Evolutionary conservation across 495 filamentous ascomycete species (phyloP), one percentile per base, ranked within the genome.

Genomic region (Chaetomium cochliodes): DNA sequence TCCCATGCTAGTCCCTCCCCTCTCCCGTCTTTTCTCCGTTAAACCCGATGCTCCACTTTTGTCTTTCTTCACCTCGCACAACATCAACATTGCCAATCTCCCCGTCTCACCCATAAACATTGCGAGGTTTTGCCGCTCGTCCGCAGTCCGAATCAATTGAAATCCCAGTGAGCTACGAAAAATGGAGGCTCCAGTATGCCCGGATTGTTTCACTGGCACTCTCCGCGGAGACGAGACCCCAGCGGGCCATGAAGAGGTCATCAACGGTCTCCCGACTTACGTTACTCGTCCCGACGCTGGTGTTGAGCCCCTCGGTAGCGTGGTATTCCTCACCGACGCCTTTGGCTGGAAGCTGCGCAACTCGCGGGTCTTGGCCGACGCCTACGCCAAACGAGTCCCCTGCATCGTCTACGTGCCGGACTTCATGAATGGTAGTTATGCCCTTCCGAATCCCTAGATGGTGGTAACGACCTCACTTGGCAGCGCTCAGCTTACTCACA

Each of bases 311-410:
- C 80, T 80, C 51, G 82, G 79, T 12, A 76, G 84, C 39, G 73
- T 87, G 13, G 77, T 88, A 54, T 75, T 86, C 54, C 73, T 87
- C 53, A 69, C 84, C 5, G 85, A 87, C 70, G 79, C 81, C 12
- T 86, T 87, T 57, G 86, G 86, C 15, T 88, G 85, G 84, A 65
- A 75, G 18, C 75, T 87, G 20, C 69, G 73, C 23, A 87, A 88
- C 67, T 79, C 76, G 41, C 74, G 85, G 6, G 67, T 84, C 0
- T 69, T 87, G 13, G 80, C 82, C 5, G 85, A 88, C 65, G 60
- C 69, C 28, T 85, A 82, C 65, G 82, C 85, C 4, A 70, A 78
- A 28, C 77, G 77, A 62, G 78, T 80, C 0, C 76, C 71, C 13
- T 82, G 76, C 65, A 71, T 69, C 5, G 84, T 87, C 33, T 85